phyloP scores from a whole-genome alignment of 345 rosid genomes.

The Sonneratia alba region DNA sequence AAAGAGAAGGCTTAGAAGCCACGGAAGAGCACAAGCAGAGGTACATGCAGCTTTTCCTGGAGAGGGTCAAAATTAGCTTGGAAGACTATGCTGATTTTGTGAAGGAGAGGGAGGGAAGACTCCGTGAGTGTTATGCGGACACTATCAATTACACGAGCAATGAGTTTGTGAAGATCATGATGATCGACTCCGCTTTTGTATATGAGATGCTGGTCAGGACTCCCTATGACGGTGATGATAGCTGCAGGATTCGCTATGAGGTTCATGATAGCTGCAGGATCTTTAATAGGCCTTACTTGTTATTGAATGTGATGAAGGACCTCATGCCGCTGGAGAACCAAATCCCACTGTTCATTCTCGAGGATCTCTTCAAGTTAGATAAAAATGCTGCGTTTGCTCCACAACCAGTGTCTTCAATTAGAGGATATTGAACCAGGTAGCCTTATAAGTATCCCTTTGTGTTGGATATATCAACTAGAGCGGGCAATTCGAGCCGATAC shows the following conservation, averaged over 20 bases:
- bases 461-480: no score
- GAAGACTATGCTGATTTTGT: background rate
- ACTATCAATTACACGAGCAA: background rate
- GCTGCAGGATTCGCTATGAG: slow-evolving; percentile 2
- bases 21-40: slow-evolving; percentile 17
- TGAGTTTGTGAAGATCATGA: slow-evolving; percentile 13
- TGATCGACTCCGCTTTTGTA: slow-evolving; percentile 11
- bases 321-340: slow-evolving; percentile 24
- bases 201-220: slow-evolving; percentile 14
- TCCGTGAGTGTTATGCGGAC: slow-evolving; percentile 10
- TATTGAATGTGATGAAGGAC: background rate
- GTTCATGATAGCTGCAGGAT: background rate
- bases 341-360: slow-evolving; percentile 15
- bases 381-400: background rate
- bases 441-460: no score
- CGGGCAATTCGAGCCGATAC: no score
- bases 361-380: slow-evolving; percentile 2
- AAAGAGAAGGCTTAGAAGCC: background rate
- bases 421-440: no score
- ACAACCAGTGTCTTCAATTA: background rate
- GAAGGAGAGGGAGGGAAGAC: background rate
- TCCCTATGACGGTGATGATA: background rate
- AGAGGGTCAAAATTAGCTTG: background rate
- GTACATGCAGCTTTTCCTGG: slow-evolving; percentile 11
- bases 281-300: slow-evolving; percentile 7